Evolutionary conservation across 805 yeast species (phyloP), one percentile per base, ranked within the genome.

Genomic region (Teunomyces panamensis): DNA sequence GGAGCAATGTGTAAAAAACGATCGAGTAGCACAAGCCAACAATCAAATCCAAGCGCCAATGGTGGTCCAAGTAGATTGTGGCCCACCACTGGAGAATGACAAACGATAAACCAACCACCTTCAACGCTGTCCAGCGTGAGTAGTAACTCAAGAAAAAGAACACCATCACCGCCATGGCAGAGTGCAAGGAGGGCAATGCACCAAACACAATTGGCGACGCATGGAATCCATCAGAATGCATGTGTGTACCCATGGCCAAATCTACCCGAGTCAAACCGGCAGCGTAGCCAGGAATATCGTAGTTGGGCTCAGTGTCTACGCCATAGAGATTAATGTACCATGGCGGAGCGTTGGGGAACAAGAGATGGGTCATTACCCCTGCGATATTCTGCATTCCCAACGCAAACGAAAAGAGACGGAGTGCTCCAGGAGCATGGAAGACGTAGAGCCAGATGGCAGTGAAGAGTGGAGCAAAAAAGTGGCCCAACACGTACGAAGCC

Each of bases 311-410:
- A 59, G 73, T 75, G 52, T 80, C 77, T 17, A 76, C 74, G 3
- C 89, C 87, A 54, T 84, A 75, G 50, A 80, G 51, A 57, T 79
- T 83, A 42, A 82, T 78, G 60, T 83, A 85, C 84, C 89, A 82
- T 3, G 90, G 90, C 0, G 90, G 87, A 1, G 89, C 87, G 59
- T 80, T 83, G 24, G 91, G 91, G 60, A 83, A 71, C 5, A 74
- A 42, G 32, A 85, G 58, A 60, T 84, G 89, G 2, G 88, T 84
- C 33, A 74, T 34, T 0, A 83, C 83, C 20, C 87, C 86, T 1
- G 71, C 63, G 9, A 83, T 71, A 55, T 83, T 84, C 59, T 83
- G 88, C 9, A 72, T 44, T 1, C 90, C 89, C 37, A 84, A 54
- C 0, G 80, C 73, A n/a, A 75, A 56, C 0, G 80, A 67, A 53